These are phyloP conservation scores for Lactarius quietus DNA, from an alignment of 768 basidiomycete genomes.

Conservation along the genomic window DNA sequence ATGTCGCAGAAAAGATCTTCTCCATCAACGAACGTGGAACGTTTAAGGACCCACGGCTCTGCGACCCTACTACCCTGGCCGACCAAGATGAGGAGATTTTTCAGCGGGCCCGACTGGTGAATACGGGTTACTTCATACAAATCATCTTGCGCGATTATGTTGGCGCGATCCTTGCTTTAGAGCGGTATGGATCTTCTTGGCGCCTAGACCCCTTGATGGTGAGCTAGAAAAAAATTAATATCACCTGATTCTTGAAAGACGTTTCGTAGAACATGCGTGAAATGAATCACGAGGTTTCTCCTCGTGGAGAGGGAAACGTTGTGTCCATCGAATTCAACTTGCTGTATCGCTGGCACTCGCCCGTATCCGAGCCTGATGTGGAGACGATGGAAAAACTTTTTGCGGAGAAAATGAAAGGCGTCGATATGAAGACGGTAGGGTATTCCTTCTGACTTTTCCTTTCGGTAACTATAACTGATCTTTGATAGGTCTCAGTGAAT, in stretches of 20 bases:
- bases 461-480: slow-evolving; percentile 14
- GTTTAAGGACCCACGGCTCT: slow-evolving; percentile 33
- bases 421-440: slow-evolving; percentile 14
- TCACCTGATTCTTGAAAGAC: neutral
- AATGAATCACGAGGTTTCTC: slow-evolving; percentile 47
- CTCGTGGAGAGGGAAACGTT: slow-evolving; percentile 71
- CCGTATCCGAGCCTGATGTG: slow-evolving; percentile 14
- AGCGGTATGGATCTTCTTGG: slow-evolving; percentile 62
- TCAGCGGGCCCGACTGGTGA: slow-evolving; percentile 67
- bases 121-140: slow-evolving; percentile 68
- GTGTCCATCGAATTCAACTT: slow-evolving; percentile 74
- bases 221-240: slow-evolving; percentile 11
- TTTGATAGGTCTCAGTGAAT: slow-evolving; percentile 35
- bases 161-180: slow-evolving; percentile 66
- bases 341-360: slow-evolving; percentile 38
- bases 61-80: slow-evolving; percentile 25
- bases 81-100: slow-evolving; percentile 77
- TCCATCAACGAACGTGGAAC: slow-evolving; percentile 63
- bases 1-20: slow-evolving; percentile 61
- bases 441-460: neutral
- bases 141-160: slow-evolving; percentile 72
- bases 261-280: slow-evolving; percentile 47
- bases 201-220: slow-evolving; percentile 66
- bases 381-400: slow-evolving; percentile 13
- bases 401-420: neutral